These are phyloP conservation scores for Saccharomyces hybrid DNA, from an alignment of 1,139 yeast genomes.

Conservation along the genomic window DNA sequence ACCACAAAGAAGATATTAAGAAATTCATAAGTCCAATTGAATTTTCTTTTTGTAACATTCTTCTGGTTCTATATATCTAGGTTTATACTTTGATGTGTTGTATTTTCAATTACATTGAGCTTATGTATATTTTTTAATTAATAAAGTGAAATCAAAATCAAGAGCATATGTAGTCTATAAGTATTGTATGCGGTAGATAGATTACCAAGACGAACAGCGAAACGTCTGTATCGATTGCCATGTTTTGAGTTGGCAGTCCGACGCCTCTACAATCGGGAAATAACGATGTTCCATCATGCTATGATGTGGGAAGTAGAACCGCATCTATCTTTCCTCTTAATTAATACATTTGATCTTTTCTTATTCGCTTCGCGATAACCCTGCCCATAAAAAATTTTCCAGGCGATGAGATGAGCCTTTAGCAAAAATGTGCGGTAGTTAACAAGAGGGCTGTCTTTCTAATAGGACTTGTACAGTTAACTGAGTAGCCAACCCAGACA, in stretches of 20 bases:
- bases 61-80: conserved; percentile 1
- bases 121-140: not conserved
- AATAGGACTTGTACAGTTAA: not conserved
- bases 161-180: not conserved
- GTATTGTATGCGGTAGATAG: no score
- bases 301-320: no score
- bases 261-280: no score
- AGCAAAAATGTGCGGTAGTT: not conserved
- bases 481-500: not conserved
- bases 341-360: no score
- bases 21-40: conserved; percentile 3
- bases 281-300: no score
- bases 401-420: not conserved
- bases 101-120: not conserved
- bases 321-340: no score
- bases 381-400: not conserved
- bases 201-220: no score
- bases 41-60: conserved; percentile 2
- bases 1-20: conserved; percentile 43
- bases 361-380: not conserved
- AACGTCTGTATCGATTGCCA: no score
- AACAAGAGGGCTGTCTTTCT: not conserved
- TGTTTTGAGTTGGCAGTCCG: not conserved
- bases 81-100: conserved; percentile 1
- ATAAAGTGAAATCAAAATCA: not conserved